Conservation (phyloP, 352 stramenopile species). For the Paralagenidium karlingii region DNA sequence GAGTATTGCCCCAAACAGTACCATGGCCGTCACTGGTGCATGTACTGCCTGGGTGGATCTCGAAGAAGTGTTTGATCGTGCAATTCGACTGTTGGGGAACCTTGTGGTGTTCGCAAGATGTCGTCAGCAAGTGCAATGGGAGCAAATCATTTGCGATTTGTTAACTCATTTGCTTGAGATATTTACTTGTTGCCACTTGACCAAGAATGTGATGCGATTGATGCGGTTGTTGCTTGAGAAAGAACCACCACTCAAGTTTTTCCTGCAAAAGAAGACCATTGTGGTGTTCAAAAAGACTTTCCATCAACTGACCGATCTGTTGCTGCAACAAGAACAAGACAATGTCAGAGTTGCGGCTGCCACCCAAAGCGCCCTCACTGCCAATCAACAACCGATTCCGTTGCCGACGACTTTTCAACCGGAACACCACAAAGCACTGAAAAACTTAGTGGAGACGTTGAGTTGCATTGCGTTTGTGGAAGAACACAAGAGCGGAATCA, state of each 20-base stretch:
- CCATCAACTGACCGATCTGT: constrained; percentile 36
- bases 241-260: constrained; percentile 71
- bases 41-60: too few relatives aligned
- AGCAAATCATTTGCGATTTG: constrained; percentile 60
- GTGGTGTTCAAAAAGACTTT: constrained; percentile 43
- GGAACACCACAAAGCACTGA: too few relatives aligned
- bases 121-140: constrained; percentile 39
- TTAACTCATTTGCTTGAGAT: constrained; percentile 50
- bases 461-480: constrained; percentile 54
- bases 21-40: too few relatives aligned
- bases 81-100: constrained; percentile 46
- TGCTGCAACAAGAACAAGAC: constrained; percentile 33
- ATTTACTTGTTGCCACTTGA: constrained; percentile 12
- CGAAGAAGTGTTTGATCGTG: constrained; percentile 37
- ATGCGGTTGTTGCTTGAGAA: constrained; percentile 47
- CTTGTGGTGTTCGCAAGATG: constrained; percentile 38
- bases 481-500: constrained; percentile 63
- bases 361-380: too few relatives aligned
- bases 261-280: constrained; percentile 68
- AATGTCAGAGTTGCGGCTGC: too few relatives aligned
- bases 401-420: too few relatives aligned
- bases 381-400: too few relatives aligned
- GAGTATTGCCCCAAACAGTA: too few relatives aligned
- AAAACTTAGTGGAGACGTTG: too few relatives aligned
- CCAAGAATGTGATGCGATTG: constrained; percentile 52